Evolutionary conservation across 2,329 filamentous ascomycete species (phyloP), one percentile per base, ranked within the genome.

Genomic region (Penicillium aurantiogriseum): DNA sequence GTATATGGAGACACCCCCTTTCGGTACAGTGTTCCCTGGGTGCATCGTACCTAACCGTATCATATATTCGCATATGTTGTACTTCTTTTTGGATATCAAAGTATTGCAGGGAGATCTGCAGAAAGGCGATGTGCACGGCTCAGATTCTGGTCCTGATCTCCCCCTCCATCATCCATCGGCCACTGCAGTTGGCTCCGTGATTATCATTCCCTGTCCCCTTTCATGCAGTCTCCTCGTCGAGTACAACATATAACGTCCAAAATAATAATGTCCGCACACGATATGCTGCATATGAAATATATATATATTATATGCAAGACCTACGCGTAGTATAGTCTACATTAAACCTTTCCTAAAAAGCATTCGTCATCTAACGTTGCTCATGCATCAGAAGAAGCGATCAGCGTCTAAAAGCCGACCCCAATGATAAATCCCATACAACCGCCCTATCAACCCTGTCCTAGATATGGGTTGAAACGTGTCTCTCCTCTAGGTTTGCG

Each of bases 111-210:
- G 27, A 39, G 44, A 49, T 48, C 43, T 54, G 39, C 40, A 27
- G 19, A 35, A 52, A 44, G 53, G 21, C 13, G 29, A 46, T 39
- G 56, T 61, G 58, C 63, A 63, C 62, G 63, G 59, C 56, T 63
- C 56, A 57, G 46, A 45, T 36, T 52, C 11, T 47, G 56, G 59
- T 44, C 38, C 8, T 45, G 52, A 61, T 60, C 57, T 57, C 58
- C 53, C 60, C 61, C 57, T 63, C 63, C 60, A 61, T 61, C 44
- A 42, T 43, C 49, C 25, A 38, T 33, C 44, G 39, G 51, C 54
- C 25, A 42, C 36, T 47, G 48, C 42, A 39, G 50, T 45, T 48
- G 43, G 53, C 25, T 59, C 23, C 19, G 43, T 54, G 53, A 49
- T 54, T 51, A 46, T 51, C 38, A 40, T 54, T 36, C 27, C 21